Conservation (phyloP, 306 rosid species). For the Trichosanthes cucumerina region DNA sequence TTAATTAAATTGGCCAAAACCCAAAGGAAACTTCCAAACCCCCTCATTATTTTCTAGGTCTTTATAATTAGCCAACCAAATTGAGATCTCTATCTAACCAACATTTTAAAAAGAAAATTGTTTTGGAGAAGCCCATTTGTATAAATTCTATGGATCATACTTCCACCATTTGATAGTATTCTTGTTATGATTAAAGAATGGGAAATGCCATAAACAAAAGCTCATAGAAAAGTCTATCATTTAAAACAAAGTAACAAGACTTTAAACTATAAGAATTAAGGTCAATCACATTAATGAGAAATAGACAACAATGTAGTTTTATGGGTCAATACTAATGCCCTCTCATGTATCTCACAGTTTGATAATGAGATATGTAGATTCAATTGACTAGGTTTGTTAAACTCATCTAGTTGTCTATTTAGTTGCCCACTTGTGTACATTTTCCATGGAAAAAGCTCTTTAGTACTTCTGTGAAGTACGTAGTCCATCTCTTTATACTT, state of each 20-base stretch:
- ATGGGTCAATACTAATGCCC: neutral
- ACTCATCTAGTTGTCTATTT: too few relatives aligned
- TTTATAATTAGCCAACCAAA: neutral
- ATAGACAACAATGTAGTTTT: neutral
- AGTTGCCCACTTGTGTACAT: neutral
- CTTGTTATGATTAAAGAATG: neutral
- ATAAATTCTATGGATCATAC: neutral
- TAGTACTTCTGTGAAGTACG: too few relatives aligned
- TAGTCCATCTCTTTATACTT: too few relatives aligned
- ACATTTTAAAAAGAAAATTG: neutral
- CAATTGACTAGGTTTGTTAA: neutral
- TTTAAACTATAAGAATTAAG: neutral
- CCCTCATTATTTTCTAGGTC: neutral
- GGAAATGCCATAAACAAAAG: neutral
- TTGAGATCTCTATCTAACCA: too few relatives aligned
- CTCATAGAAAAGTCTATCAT: neutral
- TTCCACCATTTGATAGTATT: neutral
- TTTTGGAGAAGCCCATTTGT: neutral
- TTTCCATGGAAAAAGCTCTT: too few relatives aligned
- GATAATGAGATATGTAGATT: neutral
- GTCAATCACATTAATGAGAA: neutral
- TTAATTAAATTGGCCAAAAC: neutral
- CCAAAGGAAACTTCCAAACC: neutral
- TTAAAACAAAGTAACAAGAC: neutral
- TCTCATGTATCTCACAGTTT: neutral